These are phyloP conservation scores for Neurospora africana DNA, from an alignment of 495 filamentous ascomycete species.

Conservation along the genomic window DNA sequence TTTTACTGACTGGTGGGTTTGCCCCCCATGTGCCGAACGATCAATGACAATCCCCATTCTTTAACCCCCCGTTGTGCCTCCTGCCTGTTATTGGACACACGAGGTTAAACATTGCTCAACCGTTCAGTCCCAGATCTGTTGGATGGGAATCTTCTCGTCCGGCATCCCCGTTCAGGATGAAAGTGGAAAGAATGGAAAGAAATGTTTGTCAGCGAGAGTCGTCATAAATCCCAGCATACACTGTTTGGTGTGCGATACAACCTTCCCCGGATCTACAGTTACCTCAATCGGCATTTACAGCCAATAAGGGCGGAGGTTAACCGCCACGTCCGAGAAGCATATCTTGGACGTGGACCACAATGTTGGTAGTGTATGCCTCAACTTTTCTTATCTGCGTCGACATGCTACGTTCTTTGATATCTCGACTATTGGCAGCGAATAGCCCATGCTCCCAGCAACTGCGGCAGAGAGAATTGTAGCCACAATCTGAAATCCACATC, in stretches of 20 bases:
- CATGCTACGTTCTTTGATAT: not conserved
- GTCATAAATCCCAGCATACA: not conserved
- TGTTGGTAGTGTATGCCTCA: not conserved
- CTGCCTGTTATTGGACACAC: not conserved
- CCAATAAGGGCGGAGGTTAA: not conserved
- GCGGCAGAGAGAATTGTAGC: not conserved
- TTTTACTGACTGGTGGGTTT: not conserved
- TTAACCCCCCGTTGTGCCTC: not conserved
- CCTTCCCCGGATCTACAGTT: not conserved
- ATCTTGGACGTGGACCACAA: not conserved
- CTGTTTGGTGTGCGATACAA: not conserved
- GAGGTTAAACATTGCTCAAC: not conserved
- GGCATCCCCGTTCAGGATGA: not conserved
- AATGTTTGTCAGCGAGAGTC: not conserved
- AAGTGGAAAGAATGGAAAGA: not conserved
- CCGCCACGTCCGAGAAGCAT: not conserved
- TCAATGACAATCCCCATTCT: not conserved
- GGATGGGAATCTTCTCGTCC: not conserved
- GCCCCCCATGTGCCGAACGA: not conserved
- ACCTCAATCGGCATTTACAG: not conserved
- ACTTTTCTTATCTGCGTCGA: not conserved
- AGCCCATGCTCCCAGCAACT: not conserved
- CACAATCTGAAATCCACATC: not conserved
- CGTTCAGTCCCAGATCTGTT: not conserved
- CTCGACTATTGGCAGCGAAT: not conserved